Evolutionary conservation across 1,284 basidiomycete genomes (phyloP), one percentile per base, ranked within the genome.

Genomic region (Cystobasidium sp.): DNA sequence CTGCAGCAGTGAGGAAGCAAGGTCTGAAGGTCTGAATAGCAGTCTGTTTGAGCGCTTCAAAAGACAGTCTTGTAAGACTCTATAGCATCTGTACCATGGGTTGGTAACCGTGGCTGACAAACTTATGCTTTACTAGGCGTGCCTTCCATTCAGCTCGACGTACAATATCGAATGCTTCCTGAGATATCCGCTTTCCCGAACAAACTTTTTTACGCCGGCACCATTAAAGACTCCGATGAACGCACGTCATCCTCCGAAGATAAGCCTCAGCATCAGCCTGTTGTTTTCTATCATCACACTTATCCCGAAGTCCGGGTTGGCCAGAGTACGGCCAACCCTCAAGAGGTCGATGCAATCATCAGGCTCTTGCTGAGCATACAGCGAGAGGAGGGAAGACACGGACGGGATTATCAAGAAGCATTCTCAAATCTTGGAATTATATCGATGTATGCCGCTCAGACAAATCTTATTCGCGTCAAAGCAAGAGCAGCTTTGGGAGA

Each of bases 131-230:
- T 61, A 71, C 56, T 77, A 82, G 81, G 79, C 51, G 87, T 92
- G 14, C 92, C 93, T 4, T 89, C 90, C 3, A 87, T 92, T 77
- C 94, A 96, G 91, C 88, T 97, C 75, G 89, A 96, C 80, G 87
- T 89, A 31, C 94, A 97, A 82, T 96, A 97, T 80, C 90, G 94
- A 55, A 97, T 97, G 95, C 93, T 96, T 80, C 95, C 94, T 4
- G 84, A 84, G 49, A 93, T 97, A 77, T 92, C 93, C 3, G 85
- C 86, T 22, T 97, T 97, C 83, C 92, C 94, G 9, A 90, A 91
- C 61, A 81, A 84, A 58, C 89, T 92, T 72, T 97, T 97, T 81
- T 97, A 97, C 84, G 84, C 88, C 68, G 84, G 85, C 49, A 84
- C 85, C 3, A 81, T 96, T 68, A 85, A 85, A 62, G 89, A 95